Evolutionary conservation across 163 green algal species (phyloP).

Genomic region (Coccomyxa subellipsoidea): DNA sequence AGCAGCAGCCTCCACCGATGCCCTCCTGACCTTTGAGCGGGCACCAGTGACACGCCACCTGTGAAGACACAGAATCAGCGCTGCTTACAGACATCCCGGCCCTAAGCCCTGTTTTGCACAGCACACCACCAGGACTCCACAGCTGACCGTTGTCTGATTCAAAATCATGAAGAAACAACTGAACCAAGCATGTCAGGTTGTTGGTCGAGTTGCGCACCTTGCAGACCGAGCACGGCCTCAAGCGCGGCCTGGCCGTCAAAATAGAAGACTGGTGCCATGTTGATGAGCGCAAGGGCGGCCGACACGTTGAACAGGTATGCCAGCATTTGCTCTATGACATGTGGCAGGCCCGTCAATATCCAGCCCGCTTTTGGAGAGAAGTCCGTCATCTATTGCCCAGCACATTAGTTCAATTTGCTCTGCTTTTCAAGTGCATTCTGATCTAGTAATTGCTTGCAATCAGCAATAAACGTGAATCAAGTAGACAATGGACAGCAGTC

Average conservation of each 20-base stretch:
- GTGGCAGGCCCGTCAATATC: constrained; percentile 14
- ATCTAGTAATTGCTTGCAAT: too few relatives aligned
- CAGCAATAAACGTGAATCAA: too few relatives aligned
- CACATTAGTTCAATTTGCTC: too few relatives aligned
- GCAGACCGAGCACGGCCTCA: background rate
- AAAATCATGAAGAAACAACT: background rate
- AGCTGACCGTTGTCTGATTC: background rate
- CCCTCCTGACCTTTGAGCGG: background rate
- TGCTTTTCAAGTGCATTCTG: too few relatives aligned
- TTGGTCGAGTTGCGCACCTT: background rate
- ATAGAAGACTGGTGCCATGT: constrained; percentile 28
- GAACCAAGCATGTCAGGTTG: background rate
- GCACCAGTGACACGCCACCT: background rate
- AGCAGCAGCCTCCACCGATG: background rate
- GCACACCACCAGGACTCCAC: background rate
- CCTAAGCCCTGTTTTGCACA: background rate
- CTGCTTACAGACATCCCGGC: background rate
- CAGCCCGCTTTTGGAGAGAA: background rate
- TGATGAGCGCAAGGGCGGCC: constrained; percentile 28
- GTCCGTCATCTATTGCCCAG: constrained; percentile 1
- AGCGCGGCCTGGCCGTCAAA: constrained; percentile 29
- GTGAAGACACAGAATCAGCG: background rate
- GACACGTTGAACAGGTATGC: constrained; percentile 33
- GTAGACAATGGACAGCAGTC: too few relatives aligned
- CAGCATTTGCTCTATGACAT: constrained; percentile 24